Evolutionary conservation across 2,329 filamentous ascomycete genomes (phyloP).

Genomic region (Plenodomus biglobosus): DNA sequence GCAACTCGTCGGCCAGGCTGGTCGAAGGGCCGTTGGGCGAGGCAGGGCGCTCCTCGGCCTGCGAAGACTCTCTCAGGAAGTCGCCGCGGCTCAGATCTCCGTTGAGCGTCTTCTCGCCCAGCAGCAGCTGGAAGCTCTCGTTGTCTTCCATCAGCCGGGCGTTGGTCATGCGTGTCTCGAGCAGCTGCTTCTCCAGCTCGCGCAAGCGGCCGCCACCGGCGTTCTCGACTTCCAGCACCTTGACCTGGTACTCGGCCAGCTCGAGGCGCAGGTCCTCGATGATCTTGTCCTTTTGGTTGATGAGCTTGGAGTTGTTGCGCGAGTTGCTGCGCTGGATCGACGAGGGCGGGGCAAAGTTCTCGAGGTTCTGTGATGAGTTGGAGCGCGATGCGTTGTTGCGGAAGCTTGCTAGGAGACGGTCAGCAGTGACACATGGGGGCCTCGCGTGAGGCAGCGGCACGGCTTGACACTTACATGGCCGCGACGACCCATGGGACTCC

Average conservation of each 20-base stretch:
- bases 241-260: slow-evolving; percentile 92
- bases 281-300: slow-evolving; percentile 93
- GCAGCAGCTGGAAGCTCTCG: slow-evolving; percentile 92
- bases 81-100: slow-evolving; percentile 85
- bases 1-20: slow-evolving; percentile 77
- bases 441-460: not conserved
- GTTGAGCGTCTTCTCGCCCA: slow-evolving; percentile 93
- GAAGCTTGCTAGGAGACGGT: slow-evolving; percentile 42
- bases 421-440: slow-evolving; percentile 14
- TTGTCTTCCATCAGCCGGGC: slow-evolving; percentile 97
- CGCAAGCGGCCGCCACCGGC: slow-evolving; percentile 83
- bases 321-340: slow-evolving; percentile 86
- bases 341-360: slow-evolving; percentile 86
- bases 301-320: slow-evolving; percentile 81
- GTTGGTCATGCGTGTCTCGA: slow-evolving; percentile 94
- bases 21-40: slow-evolving; percentile 40
- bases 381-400: slow-evolving; percentile 48
- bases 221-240: slow-evolving; percentile 91
- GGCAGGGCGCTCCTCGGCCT: slow-evolving; percentile 34
- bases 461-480: slow-evolving; percentile 51
- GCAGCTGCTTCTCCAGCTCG: slow-evolving; percentile 84
- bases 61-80: slow-evolving; percentile 63
- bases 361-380: slow-evolving; percentile 65
- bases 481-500: slow-evolving; percentile 54
- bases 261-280: slow-evolving; percentile 92